Evolutionary conservation across 1,284 basidiomycete species (phyloP).

Genomic region (Microbotryum violaceum): DNA sequence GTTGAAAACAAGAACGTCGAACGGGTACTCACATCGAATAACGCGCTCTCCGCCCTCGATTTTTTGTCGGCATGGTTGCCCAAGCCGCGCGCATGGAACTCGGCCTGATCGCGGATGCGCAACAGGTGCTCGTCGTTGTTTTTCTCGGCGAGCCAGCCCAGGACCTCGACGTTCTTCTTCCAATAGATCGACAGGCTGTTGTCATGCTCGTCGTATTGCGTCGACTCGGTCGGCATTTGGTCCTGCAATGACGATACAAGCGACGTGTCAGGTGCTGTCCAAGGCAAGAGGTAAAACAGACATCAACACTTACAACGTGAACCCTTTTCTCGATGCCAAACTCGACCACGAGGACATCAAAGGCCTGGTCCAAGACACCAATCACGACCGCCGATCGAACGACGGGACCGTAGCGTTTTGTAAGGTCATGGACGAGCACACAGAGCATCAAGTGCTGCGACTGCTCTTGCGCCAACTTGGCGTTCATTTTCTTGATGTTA

Average conservation of each 20-base stretch:
- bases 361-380: slow-evolving; percentile 86
- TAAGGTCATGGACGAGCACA: slow-evolving; percentile 83
- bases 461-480: slow-evolving; percentile 87
- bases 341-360: slow-evolving; percentile 64
- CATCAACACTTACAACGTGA: no score
- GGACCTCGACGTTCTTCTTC: slow-evolving; percentile 59
- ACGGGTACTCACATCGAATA: slow-evolving; percentile 57
- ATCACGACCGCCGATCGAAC: slow-evolving; percentile 87
- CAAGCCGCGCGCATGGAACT: slow-evolving; percentile 65
- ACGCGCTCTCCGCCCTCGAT: slow-evolving; percentile 75
- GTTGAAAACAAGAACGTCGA: no score
- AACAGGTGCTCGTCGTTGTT: slow-evolving; percentile 54
- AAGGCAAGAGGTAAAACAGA: neutral
- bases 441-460: slow-evolving; percentile 92
- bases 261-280: slow-evolving; percentile 49
- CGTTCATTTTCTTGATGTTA: slow-evolving; percentile 88
- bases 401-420: slow-evolving; percentile 88
- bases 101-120: slow-evolving; percentile 48
- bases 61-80: slow-evolving; percentile 35
- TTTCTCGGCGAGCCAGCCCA: slow-evolving; percentile 86
- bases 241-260: slow-evolving; percentile 45
- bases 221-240: slow-evolving; percentile 83
- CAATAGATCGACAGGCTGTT: slow-evolving; percentile 78
- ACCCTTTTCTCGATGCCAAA: slow-evolving; percentile 81
- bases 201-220: slow-evolving; percentile 80